Conservation (phyloP, 164 flowering plant species). For the Warburgia ugandensis region DNA sequence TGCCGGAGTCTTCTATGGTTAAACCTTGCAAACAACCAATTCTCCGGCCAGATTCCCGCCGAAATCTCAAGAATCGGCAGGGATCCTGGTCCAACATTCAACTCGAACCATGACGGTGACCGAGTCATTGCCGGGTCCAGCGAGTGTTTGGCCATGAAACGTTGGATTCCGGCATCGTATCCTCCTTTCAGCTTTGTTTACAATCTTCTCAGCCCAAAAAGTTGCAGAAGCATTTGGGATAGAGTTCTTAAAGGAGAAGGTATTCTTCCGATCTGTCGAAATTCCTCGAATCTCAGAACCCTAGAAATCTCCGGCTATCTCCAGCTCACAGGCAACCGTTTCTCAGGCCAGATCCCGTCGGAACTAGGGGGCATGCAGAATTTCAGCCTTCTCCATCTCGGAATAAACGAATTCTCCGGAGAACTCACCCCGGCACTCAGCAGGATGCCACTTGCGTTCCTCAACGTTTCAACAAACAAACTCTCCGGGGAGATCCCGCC, state of each 20-base stretch:
- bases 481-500: conserved; percentile 64
- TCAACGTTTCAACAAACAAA: conserved; percentile 49
- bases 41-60: conserved; percentile 57
- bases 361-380: conserved; percentile 55
- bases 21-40: conserved; percentile 66
- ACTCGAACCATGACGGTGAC: conserved; percentile 25
- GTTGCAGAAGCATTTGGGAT: conserved; percentile 64
- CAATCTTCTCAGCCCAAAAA: conserved; percentile 53
- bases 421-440: conserved; percentile 44
- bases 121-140: conserved; percentile 49
- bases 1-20: conserved; percentile 84
- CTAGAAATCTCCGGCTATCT: conserved; percentile 62
- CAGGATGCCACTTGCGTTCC: conserved; percentile 44
- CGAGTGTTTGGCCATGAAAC: conserved; percentile 66
- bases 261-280: conserved; percentile 45
- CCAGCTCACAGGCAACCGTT: conserved; percentile 59
- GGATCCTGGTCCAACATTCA: conserved; percentile 43
- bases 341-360: conserved; percentile 56
- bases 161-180: conserved; percentile 88
- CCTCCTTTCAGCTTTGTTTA: conserved; percentile 86
- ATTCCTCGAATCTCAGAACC: conserved; percentile 20
- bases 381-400: conserved; percentile 62
- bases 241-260: conserved; percentile 57
- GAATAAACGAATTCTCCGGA: conserved; percentile 47
- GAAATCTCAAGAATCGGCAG: conserved; percentile 52